Evolutionary conservation across 106 monocot genomes (phyloP).

Genomic region (Amphibolis antarctica): DNA sequence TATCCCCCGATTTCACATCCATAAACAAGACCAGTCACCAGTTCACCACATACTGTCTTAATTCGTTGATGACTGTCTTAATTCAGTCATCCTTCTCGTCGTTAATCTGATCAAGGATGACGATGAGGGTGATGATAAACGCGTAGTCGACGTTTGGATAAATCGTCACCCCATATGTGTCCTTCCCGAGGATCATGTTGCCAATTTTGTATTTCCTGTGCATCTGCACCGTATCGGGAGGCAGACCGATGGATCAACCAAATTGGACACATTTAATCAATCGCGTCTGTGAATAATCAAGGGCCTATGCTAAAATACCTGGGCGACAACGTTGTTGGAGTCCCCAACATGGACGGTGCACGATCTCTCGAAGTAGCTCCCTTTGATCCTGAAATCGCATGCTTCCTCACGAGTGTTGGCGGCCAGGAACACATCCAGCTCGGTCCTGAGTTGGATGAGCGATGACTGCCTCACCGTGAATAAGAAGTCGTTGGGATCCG

Average conservation of each 20-base stretch:
- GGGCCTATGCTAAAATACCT: too few species aligned
- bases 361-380: conserved; percentile 9
- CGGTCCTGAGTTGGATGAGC: conserved; percentile 25
- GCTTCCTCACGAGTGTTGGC: conserved; percentile 9
- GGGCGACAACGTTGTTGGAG: conserved; percentile 8
- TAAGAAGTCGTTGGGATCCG: conserved; percentile 21
- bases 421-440: conserved; percentile 29
- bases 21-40: too few species aligned
- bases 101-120: conserved; percentile 9
- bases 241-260: too few species aligned
- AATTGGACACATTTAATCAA: too few species aligned
- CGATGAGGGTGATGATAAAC: conserved; percentile 10
- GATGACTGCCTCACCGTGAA: conserved; percentile 34
- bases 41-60: too few species aligned
- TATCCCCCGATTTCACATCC: too few species aligned
- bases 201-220: not conserved
- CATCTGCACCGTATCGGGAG: not conserved
- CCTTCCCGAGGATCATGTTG: conserved; percentile 10
- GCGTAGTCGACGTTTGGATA: conserved; percentile 13
- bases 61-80: too few species aligned
- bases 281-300: too few species aligned
- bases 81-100: not conserved
- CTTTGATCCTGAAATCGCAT: conserved; percentile 24
- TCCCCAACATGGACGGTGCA: conserved; percentile 8
- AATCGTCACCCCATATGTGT: conserved; percentile 9